Evolutionary conservation across 257 asterid species (phyloP).

Genomic region (Galeopsis tetrahit): DNA sequence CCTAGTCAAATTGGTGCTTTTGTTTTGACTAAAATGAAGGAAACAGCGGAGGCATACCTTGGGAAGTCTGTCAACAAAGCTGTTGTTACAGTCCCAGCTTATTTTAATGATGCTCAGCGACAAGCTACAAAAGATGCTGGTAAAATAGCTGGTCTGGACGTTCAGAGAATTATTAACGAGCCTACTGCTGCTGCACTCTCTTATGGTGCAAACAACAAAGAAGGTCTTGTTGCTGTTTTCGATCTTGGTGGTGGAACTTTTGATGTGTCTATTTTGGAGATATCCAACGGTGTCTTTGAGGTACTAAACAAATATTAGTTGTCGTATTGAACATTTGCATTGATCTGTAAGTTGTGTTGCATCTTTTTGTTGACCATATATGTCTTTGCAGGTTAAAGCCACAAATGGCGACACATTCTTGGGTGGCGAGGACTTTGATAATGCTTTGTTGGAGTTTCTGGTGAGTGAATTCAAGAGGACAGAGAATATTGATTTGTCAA

Average conservation of each 20-base stretch:
- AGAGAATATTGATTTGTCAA: conserved; percentile 64
- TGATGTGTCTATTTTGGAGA: conserved; percentile 73
- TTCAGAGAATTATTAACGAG: conserved; percentile 72
- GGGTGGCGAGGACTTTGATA: conserved; percentile 89
- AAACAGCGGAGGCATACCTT: conserved; percentile 74
- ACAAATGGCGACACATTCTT: conserved; percentile 80
- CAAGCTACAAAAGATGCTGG: conserved; percentile 89
- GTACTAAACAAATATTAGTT: conserved; percentile 31
- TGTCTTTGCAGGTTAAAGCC: conserved; percentile 66
- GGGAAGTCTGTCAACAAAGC: conserved; percentile 67
- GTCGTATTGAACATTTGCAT: neutral
- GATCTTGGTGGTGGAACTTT: conserved; percentile 85
- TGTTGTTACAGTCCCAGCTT: conserved; percentile 76
- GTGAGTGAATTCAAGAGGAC: conserved; percentile 66
- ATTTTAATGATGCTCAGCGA: conserved; percentile 75
- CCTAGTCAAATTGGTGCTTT: conserved; percentile 80
- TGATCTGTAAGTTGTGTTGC: neutral
- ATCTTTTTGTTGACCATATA: conserved; percentile 16
- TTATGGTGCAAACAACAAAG: conserved; percentile 68
- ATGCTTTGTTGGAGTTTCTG: conserved; percentile 62
- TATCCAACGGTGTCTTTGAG: conserved; percentile 80
- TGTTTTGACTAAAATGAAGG: conserved; percentile 74
- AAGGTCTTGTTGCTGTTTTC: conserved; percentile 77
- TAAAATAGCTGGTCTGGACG: conserved; percentile 74
- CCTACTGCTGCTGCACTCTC: conserved; percentile 88